phyloP scores from a whole-genome alignment of 805 yeast species.

The Saccharomycopsis javanensis region DNA sequence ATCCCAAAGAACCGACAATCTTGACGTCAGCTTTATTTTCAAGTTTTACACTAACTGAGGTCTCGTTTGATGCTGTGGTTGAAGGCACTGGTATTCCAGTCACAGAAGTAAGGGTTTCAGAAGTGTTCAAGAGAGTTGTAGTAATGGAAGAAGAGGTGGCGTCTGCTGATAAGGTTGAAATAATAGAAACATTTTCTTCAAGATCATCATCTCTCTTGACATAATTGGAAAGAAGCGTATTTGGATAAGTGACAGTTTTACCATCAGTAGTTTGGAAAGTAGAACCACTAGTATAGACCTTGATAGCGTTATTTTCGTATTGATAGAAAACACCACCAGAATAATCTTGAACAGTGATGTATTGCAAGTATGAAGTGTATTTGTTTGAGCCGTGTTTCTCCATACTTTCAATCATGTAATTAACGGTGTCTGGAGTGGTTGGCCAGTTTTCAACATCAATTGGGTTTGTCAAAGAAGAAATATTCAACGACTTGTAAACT shows the following conservation, averaged over 20 bases:
- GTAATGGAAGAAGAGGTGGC: background rate
- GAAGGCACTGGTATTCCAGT: background rate
- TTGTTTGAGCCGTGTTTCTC: background rate
- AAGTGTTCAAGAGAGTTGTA: background rate
- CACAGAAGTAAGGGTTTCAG: background rate
- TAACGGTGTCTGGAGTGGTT: slow-evolving; percentile 16
- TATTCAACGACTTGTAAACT: slow-evolving; percentile 13
- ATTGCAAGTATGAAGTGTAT: slow-evolving; percentile 4
- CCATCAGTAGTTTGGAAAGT: slow-evolving; percentile 1
- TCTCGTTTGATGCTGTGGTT: background rate
- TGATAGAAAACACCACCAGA: slow-evolving; percentile 14
- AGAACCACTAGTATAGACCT: slow-evolving; percentile 3
- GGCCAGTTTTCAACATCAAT: slow-evolving; percentile 18
- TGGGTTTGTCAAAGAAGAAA: slow-evolving; percentile 10
- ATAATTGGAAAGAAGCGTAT: background rate
- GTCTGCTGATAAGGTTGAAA: background rate
- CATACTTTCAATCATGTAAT: slow-evolving; percentile 13
- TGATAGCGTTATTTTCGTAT: slow-evolving; percentile 1
- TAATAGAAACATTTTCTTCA: background rate
- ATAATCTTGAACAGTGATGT: slow-evolving; percentile 10
- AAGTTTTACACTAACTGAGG: background rate
- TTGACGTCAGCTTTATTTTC: background rate
- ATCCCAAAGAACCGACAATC: background rate
- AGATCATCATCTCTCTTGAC: background rate
- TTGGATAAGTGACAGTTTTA: slow-evolving; percentile 9